A percentile compares a stretch with the other conserved stretches of the same genome.
Conservation (phyloP, 1,139 yeast genomes). For the Petasospora fabianii region DNA sequence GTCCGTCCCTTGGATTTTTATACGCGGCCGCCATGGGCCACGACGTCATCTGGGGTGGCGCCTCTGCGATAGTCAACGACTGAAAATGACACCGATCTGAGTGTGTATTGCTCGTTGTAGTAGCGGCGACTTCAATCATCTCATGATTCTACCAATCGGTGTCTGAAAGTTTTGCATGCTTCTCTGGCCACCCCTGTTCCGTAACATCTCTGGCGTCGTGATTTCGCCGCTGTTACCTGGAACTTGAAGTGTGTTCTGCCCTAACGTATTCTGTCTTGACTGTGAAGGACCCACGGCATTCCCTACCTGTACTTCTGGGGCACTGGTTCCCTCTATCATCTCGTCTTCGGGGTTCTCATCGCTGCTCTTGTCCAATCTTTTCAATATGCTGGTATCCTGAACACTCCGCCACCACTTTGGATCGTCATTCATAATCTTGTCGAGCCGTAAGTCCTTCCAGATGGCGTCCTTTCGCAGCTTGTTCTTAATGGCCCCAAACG, state of each 20-base stretch:
- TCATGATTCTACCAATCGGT: slow-evolving; percentile 26
- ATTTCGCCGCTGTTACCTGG: slow-evolving; percentile 10
- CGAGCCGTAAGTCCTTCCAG: slow-evolving; percentile 17
- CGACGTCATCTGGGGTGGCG: too few relatives aligned
- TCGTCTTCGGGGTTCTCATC: not conserved
- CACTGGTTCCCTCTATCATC: not conserved
- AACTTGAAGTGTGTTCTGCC: not conserved
- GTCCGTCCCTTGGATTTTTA: too few relatives aligned
- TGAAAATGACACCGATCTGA: too few relatives aligned
- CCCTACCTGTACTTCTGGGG: too few relatives aligned
- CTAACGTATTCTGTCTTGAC: too few relatives aligned
- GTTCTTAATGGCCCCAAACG: slow-evolving; percentile 24
- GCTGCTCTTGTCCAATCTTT: slow-evolving; percentile 5
- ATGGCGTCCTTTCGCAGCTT: slow-evolving; percentile 11
- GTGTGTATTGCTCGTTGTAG: too few relatives aligned
- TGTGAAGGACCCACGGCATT: too few relatives aligned
- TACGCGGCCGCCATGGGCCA: too few relatives aligned
- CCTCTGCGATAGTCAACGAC: too few relatives aligned
- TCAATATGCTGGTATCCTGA: slow-evolving; percentile 10
- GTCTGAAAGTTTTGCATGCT: slow-evolving; percentile 25
- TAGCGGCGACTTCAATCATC: too few relatives aligned
- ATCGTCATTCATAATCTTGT: slow-evolving; percentile 11
- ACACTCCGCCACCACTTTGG: slow-evolving; percentile 14
- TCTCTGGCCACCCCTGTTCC: slow-evolving; percentile 17
- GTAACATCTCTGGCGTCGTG: slow-evolving; percentile 24